Base-by-base conservation (phyloP, 495 filamentous ascomycete genomes). In the Cenococcum geophilum region DNA sequence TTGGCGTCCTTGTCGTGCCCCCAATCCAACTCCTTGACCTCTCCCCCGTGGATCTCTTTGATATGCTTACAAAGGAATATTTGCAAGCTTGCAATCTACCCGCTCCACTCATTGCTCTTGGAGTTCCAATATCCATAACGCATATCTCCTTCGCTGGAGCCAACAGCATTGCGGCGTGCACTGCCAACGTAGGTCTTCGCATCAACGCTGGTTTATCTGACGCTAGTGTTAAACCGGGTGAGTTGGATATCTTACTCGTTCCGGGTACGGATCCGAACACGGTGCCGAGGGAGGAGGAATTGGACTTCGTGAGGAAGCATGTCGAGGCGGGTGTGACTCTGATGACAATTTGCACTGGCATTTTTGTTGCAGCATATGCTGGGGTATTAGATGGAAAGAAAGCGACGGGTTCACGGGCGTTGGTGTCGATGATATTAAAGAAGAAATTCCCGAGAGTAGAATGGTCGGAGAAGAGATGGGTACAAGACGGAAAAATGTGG, bases 21-120 rank as follows among this genome's bases (percentile, higher is more conserved):
- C 62, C 62, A 6, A 62, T 68, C 47, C 66, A 68, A 60, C 66
- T 68, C 62, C 66, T 68, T 49, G 66, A 68, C 59, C 42, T 65
- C 59, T 27, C 61, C 25, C 66, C 66, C n/a, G 55, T 68, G 49
- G 66, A 68, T 48, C 66, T 68, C 62, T 68, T 68, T 58, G 53
- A 58, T 25, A 68, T 68, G 66, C n/a, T 52, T 20, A 62, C 61
- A 0, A 25, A 36, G 18, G 18, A 21, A 16, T 68, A 68, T 62
- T 55, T 68, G 40, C 9, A n/a, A 1, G 66, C 54, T 34, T 65
- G 66, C 66, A 49, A 62, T 9, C 53, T 68, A 42, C 53, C 71
- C 16, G 25, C 62, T 21, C 18, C 61, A 21, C 21, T 64, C 59
- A 27, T 63, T 59, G 54, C 34, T 55, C n/a, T 51, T 62, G 25